Percentiles rank a stretch among this genome's conserved stretches.
These are phyloP conservation scores for Solanum okadae DNA, from an alignment of 257 asterid species.

Conservation along the genomic window DNA sequence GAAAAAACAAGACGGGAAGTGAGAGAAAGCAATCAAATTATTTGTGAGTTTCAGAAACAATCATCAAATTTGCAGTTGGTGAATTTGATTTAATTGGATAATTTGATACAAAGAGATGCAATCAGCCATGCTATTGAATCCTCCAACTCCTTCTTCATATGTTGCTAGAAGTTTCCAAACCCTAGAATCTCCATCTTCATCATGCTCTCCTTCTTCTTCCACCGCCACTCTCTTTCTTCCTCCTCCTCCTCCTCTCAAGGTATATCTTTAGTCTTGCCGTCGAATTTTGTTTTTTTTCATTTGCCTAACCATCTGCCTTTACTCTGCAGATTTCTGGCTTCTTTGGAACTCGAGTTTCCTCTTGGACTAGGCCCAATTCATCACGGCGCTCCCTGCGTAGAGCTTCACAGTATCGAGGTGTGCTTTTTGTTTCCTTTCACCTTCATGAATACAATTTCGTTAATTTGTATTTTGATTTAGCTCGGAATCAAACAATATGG, in stretches of 20 bases:
- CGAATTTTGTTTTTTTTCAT: background rate
- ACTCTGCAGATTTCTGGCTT: slow-evolving; percentile 27
- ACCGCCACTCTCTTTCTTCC: slow-evolving; percentile 2
- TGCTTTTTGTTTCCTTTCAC: background rate
- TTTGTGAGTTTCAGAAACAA: background rate
- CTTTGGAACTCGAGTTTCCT: slow-evolving; percentile 18
- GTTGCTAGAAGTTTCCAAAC: background rate
- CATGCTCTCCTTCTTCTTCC: slow-evolving; percentile 4
- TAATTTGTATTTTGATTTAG: background rate
- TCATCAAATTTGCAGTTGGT: background rate
- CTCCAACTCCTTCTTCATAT: background rate
- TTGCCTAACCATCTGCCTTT: background rate
- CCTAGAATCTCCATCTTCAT: background rate
- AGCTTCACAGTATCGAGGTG: background rate
- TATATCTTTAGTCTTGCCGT: background rate
- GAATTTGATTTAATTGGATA: background rate
- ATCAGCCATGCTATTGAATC: slow-evolving; percentile 5
- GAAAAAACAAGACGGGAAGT: background rate
- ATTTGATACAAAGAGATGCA: background rate
- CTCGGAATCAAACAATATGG: no score
- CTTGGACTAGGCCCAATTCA: slow-evolving; percentile 11
- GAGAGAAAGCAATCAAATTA: background rate
- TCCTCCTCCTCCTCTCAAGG: slow-evolving; percentile 15
- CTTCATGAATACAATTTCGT: background rate
- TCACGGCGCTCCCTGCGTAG: background rate